phyloP scores from a whole-genome alignment of 176 grass and related monocot species.

The Triticum turgidum region DNA sequence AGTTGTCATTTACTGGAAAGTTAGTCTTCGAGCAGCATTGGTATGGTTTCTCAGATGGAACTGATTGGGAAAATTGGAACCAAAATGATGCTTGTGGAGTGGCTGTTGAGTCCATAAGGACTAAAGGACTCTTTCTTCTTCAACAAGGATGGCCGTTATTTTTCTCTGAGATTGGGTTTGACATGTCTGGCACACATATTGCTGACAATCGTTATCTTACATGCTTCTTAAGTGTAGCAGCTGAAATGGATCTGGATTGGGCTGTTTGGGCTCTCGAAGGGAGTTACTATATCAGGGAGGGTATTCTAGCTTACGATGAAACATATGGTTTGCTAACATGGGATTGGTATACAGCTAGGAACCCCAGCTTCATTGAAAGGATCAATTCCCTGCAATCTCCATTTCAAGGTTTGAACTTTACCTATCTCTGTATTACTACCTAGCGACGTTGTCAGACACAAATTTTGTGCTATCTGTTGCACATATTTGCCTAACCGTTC shows the following conservation, averaged over 20 bases:
- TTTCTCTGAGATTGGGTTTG: conserved; percentile 92
- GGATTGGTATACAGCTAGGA: conserved; percentile 85
- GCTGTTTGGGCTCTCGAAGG: conserved; percentile 93
- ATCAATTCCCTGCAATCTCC: conserved; percentile 67
- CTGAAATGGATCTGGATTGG: conserved; percentile 91
- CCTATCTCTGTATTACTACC: not conserved
- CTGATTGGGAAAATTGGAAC: conserved; percentile 64
- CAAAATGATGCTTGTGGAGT: conserved; percentile 70
- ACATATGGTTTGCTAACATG: conserved; percentile 78
- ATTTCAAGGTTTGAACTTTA: conserved; percentile 70
- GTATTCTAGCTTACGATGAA: conserved; percentile 73
- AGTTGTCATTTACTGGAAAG: conserved; percentile 71
- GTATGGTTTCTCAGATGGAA: conserved; percentile 93
- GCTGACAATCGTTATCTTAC: conserved; percentile 82
- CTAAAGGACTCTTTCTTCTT: conserved; percentile 73
- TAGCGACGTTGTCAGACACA: not conserved
- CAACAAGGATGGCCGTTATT: conserved; percentile 82
- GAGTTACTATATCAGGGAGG: conserved; percentile 89
- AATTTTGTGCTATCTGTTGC: not conserved
- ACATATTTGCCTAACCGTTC: not conserved
- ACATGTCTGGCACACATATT: conserved; percentile 68
- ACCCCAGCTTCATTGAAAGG: conserved; percentile 65
- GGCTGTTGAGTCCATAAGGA: conserved; percentile 45
- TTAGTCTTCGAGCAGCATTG: conserved; percentile 89
- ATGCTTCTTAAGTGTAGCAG: conserved; percentile 77